phyloP scores from a whole-genome alignment of 148 eudicot genomes.

The Rhododendron griersonianum region DNA sequence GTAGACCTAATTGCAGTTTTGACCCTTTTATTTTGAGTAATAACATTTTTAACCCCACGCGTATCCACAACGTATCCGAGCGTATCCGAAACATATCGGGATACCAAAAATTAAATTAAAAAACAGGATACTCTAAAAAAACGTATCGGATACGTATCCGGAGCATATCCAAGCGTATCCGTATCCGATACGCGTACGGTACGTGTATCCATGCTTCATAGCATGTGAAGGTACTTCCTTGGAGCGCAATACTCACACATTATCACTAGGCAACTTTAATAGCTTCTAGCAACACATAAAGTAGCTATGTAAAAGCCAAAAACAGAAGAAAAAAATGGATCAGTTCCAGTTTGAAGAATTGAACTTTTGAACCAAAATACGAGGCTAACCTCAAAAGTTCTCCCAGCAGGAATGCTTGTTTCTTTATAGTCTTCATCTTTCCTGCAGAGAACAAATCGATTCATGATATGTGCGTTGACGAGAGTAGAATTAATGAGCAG shows the following conservation, averaged over 20 bases:
- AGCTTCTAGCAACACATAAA: not conserved
- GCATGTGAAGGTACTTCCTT: not conserved
- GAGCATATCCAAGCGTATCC: no score
- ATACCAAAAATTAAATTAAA: no score
- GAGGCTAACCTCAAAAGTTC: constrained; percentile 69
- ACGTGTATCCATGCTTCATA: no score
- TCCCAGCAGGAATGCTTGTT: constrained; percentile 76
- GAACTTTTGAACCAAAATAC: not conserved
- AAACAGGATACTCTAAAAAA: no score
- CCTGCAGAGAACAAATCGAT: constrained; percentile 23
- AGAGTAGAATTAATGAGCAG: not conserved
- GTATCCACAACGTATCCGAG: no score
- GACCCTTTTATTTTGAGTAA: no score
- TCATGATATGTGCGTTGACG: not conserved
- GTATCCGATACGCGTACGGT: no score
- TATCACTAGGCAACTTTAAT: not conserved
- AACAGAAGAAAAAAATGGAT: not conserved
- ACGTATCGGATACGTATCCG: no score
- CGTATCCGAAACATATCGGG: no score
- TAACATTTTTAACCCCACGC: no score
- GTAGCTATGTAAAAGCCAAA: not conserved
- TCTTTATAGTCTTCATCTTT: constrained; percentile 72
- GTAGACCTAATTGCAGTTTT: no score
- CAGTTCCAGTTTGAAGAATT: constrained; percentile 3
- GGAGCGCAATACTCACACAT: not conserved